Evolutionary conservation across 352 stramenopile genomes (phyloP).

Genomic region (Pythium dissimile): DNA sequence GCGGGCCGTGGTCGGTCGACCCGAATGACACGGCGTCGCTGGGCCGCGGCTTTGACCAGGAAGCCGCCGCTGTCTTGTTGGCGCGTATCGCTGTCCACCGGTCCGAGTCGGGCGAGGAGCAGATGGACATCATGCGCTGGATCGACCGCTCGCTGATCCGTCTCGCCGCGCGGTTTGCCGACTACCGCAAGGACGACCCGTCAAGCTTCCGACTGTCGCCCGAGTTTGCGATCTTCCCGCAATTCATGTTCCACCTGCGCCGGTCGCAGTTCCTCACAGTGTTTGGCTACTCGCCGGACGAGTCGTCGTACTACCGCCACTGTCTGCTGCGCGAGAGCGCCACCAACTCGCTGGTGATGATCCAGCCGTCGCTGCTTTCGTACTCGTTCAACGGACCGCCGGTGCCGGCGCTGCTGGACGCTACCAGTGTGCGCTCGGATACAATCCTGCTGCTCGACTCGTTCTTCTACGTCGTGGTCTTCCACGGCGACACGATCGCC

Average conservation of each 20-base stretch:
- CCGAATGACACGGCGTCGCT: constrained; percentile 91
- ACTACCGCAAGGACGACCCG: constrained; percentile 98
- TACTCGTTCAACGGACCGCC: constrained; percentile 95
- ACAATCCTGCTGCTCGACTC: constrained; percentile 99
- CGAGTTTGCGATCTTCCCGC: constrained; percentile 99
- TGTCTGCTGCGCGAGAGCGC: constrained; percentile 94
- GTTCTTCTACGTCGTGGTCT: constrained; percentile 99
- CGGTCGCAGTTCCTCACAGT: constrained; percentile 99
- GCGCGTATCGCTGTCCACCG: constrained; percentile 87
- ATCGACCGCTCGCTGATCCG: constrained; percentile 98
- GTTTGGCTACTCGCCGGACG: constrained; percentile 99
- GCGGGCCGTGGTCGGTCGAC: constrained; percentile 93
- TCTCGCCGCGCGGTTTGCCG: constrained; percentile 97
- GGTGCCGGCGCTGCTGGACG: constrained; percentile 88
- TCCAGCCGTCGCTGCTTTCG: constrained; percentile 98
- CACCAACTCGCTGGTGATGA: constrained; percentile 99
- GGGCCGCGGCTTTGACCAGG: constrained; percentile 98
- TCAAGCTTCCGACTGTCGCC: constrained; percentile 94
- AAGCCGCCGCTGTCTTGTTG: constrained; percentile 97
- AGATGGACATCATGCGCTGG: constrained; percentile 88
- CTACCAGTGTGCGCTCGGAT: constrained; percentile 93
- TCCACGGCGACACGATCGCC: constrained; percentile 99
- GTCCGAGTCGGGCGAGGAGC: constrained; percentile 84
- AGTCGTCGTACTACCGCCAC: constrained; percentile 97
- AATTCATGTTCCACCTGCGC: constrained; percentile 99